phyloP scores from a whole-genome alignment of 768 basidiomycete genomes.

The Gloeostereum incarnatum region DNA sequence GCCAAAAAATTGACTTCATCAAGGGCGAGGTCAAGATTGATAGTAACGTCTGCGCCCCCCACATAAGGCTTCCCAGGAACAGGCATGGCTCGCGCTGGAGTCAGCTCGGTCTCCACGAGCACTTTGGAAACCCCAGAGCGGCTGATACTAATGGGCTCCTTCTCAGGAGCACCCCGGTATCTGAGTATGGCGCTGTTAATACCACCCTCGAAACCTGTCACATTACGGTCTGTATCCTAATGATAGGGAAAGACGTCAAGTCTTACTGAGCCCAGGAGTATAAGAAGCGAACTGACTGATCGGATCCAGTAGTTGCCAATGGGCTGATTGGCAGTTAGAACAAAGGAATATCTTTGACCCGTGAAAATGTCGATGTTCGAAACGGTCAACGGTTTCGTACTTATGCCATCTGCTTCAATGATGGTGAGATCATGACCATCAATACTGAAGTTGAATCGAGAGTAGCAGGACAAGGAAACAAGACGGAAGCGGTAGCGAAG shows the following conservation, averaged over 20 bases:
- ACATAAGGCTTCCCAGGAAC: constrained; percentile 27
- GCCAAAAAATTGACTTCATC: constrained; percentile 5
- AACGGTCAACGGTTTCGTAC: constrained; percentile 21
- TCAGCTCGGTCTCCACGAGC: constrained; percentile 23
- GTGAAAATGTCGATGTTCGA: constrained; percentile 31
- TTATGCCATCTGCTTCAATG: constrained; percentile 31
- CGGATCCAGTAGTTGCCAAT: constrained; percentile 33
- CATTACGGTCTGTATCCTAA: no score
- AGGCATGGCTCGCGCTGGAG: constrained; percentile 20
- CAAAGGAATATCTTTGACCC: constrained; percentile 23
- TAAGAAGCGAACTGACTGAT: constrained; percentile 10
- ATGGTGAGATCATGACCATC: constrained; percentile 28
- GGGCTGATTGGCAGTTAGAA: constrained; percentile 26
- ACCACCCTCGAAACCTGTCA: constrained; percentile 22
- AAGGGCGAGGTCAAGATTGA: constrained; percentile 19
- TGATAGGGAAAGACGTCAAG: no score
- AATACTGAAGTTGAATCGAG: constrained; percentile 33
- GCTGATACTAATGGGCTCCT: constrained; percentile 26
- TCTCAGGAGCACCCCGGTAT: constrained; percentile 31
- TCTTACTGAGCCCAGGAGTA: no score
- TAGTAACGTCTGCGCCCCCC: constrained; percentile 30
- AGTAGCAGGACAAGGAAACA: constrained; percentile 40
- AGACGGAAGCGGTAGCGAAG: constrained; percentile 47
- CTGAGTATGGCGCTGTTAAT: constrained; percentile 47
- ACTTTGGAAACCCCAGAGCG: constrained; percentile 6